Evolutionary conservation across 2,329 filamentous ascomycete species (phyloP).

Genomic region (Aspergillus texensis): DNA sequence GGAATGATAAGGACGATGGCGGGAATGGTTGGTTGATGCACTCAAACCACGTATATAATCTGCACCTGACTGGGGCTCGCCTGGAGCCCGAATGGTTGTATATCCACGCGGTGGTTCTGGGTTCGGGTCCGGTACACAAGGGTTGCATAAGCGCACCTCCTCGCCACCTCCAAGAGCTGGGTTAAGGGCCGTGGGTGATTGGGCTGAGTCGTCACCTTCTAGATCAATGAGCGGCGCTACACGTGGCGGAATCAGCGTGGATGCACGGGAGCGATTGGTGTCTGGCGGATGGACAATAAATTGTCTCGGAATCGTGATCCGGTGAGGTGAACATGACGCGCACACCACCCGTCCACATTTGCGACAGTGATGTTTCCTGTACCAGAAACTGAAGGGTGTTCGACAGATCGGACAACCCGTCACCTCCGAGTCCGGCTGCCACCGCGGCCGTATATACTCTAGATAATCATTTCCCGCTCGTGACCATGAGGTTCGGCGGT

Average conservation of each 20-base stretch:
- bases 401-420: slow-evolving; percentile 82
- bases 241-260: slow-evolving; percentile 44
- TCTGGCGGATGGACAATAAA: slow-evolving; percentile 83
- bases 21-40: slow-evolving; percentile 20
- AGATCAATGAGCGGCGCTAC: slow-evolving; percentile 52
- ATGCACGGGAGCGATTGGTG: slow-evolving; percentile 42
- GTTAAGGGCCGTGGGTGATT: slow-evolving; percentile 38
- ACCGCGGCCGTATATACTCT: slow-evolving; percentile 67
- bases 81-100: slow-evolving; percentile 24
- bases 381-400: slow-evolving; percentile 78
- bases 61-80: slow-evolving; percentile 15
- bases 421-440: slow-evolving; percentile 87
- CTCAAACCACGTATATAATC: slow-evolving; percentile 14
- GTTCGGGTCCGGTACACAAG: slow-evolving; percentile 72
- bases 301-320: slow-evolving; percentile 90
- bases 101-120: slow-evolving; percentile 55
- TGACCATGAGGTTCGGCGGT: slow-evolving; percentile 20
- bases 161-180: slow-evolving; percentile 64
- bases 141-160: slow-evolving; percentile 71
- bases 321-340: slow-evolving; percentile 84
- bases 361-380: slow-evolving; percentile 92
- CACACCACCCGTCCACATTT: slow-evolving; percentile 96
- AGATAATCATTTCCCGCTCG: slow-evolving; percentile 23
- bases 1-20: slow-evolving; percentile 32
- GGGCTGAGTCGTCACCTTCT: slow-evolving; percentile 42